Evolutionary conservation across 2,329 filamentous ascomycete species (phyloP).

Genomic region (Cephalotrichum gorgonifer): DNA sequence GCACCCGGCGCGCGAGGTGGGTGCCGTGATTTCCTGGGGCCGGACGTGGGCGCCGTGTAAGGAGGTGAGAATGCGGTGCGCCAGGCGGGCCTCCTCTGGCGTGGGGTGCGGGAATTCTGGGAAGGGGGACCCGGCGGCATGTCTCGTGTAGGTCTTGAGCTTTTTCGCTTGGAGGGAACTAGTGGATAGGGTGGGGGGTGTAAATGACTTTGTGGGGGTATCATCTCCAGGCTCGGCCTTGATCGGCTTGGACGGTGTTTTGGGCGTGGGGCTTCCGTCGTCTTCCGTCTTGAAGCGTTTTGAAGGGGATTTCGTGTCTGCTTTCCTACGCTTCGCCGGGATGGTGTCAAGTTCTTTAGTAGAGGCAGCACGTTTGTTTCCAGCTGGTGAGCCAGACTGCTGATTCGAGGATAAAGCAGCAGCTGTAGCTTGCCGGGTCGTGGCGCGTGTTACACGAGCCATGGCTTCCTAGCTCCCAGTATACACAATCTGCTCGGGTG

Average conservation of each 20-base stretch:
- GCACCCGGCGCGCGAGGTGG: constrained; percentile 54
- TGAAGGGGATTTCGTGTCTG: neutral
- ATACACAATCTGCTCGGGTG: too few species aligned
- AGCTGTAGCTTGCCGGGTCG: too few species aligned
- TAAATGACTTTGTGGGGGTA: neutral
- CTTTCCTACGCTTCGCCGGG: neutral
- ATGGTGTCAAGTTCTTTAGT: neutral
- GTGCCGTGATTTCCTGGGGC: constrained; percentile 51
- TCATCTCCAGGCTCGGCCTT: neutral
- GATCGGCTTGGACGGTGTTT: neutral
- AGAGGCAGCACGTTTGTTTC: too few species aligned
- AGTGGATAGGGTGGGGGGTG: neutral
- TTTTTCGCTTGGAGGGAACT: constrained; percentile 27
- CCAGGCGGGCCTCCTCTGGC: constrained; percentile 54
- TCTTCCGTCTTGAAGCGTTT: neutral
- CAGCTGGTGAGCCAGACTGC: too few species aligned
- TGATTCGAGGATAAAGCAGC: too few species aligned
- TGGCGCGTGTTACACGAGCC: too few species aligned
- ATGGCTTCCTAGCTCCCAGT: too few species aligned
- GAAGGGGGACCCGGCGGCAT: constrained; percentile 45
- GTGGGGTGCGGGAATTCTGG: constrained; percentile 58
- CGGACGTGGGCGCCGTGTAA: constrained; percentile 55
- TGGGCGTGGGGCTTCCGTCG: neutral
- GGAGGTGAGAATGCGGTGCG: constrained; percentile 52
- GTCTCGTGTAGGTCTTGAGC: constrained; percentile 29